phyloP scores from a whole-genome alignment of 768 basidiomycete genomes.

The Rhodosporidiobolus odoratus region DNA sequence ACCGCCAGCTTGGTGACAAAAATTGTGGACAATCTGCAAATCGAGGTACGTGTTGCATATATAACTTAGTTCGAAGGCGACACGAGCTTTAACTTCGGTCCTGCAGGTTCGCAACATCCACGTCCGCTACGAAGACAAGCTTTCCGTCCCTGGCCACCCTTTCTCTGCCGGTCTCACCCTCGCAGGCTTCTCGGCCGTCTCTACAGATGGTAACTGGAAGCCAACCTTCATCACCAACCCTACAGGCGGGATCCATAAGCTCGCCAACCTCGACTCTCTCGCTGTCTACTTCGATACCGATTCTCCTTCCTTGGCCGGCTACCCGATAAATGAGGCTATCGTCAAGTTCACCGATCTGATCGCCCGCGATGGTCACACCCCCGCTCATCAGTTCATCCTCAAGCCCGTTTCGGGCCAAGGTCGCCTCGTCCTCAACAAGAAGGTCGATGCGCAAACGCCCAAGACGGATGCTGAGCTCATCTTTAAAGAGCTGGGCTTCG shows the following conservation, averaged over 20 bases:
- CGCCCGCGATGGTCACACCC: constrained; percentile 39
- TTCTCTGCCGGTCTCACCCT: constrained; percentile 88
- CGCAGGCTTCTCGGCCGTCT: constrained; percentile 77
- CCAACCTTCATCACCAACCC: constrained; percentile 88
- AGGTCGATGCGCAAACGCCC: constrained; percentile 65
- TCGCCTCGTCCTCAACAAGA: constrained; percentile 77
- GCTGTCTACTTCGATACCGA: constrained; percentile 96
- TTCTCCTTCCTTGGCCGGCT: constrained; percentile 67
- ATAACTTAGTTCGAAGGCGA: not conserved
- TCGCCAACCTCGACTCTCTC: constrained; percentile 78
- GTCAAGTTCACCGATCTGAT: constrained; percentile 65
- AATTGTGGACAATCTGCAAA: constrained; percentile 90
- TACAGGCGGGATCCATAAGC: constrained; percentile 82
- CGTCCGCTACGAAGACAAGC: constrained; percentile 87
- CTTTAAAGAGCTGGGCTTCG: constrained; percentile 88
- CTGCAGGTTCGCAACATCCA: constrained; percentile 64
- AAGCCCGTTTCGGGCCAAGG: constrained; percentile 95
- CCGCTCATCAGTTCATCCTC: constrained; percentile 83
- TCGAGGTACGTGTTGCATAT: constrained; percentile 63
- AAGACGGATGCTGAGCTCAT: constrained; percentile 78
- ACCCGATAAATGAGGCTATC: constrained; percentile 61
- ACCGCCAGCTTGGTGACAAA: constrained; percentile 76
- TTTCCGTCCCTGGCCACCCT: constrained; percentile 95
- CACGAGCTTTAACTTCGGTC: no score
- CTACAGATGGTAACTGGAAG: constrained; percentile 81